phyloP scores from a whole-genome alignment of 495 filamentous ascomycete species.

The Xylaria bambusicola region DNA sequence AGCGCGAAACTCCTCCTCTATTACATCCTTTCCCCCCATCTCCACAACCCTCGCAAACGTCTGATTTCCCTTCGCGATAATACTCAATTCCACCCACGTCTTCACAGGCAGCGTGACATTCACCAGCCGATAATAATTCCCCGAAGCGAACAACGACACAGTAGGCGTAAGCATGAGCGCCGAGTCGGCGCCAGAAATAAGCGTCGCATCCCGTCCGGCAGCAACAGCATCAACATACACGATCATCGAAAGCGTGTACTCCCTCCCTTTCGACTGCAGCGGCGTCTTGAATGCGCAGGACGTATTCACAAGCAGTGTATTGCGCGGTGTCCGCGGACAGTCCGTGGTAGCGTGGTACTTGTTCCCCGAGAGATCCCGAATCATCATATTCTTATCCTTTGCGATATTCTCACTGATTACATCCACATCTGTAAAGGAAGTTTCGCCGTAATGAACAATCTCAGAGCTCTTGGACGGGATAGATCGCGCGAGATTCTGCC shows the following conservation, averaged over 20 bases:
- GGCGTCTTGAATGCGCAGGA: slow-evolving; percentile 45
- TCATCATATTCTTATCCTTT: neutral
- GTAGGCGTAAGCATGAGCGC: slow-evolving; percentile 46
- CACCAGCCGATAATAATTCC: slow-evolving; percentile 46
- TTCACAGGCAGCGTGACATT: slow-evolving; percentile 46
- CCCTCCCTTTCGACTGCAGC: slow-evolving; percentile 48
- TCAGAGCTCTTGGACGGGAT: slow-evolving; percentile 41
- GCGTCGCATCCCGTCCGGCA: slow-evolving; percentile 26
- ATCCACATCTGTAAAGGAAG: too few relatives aligned
- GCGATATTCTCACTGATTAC: too few relatives aligned
- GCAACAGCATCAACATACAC: slow-evolving; percentile 34
- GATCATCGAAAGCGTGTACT: slow-evolving; percentile 50
- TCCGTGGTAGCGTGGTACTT: slow-evolving; percentile 43
- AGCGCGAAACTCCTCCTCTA: slow-evolving; percentile 43
- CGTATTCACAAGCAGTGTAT: slow-evolving; percentile 28
- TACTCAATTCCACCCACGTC: slow-evolving; percentile 41
- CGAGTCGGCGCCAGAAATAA: slow-evolving; percentile 49
- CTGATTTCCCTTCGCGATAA: slow-evolving; percentile 45
- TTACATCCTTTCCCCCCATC: slow-evolving; percentile 1
- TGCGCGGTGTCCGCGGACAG: slow-evolving; percentile 31
- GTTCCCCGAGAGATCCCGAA: slow-evolving; percentile 47
- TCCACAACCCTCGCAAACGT: slow-evolving; percentile 41
- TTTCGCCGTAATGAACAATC: slow-evolving; percentile 47
- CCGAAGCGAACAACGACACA: slow-evolving; percentile 48
- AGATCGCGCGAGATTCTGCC: slow-evolving; percentile 48